Percentiles rank a stretch among this genome's conserved stretches.
These are phyloP conservation scores for Saccharomycopsis microspora DNA, from an alignment of 805 yeast genomes.

Conservation along the genomic window DNA sequence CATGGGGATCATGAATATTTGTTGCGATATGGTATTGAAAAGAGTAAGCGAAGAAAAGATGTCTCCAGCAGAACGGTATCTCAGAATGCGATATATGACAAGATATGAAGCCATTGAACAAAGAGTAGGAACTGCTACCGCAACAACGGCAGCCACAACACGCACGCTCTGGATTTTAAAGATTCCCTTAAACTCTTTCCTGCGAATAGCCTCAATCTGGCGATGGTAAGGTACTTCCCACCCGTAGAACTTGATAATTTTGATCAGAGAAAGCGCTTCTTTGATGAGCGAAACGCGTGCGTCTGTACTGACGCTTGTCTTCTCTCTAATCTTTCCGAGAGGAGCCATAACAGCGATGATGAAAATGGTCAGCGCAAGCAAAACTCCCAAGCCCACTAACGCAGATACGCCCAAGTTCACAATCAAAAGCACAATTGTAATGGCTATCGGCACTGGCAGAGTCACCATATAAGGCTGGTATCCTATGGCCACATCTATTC, in stretches of 20 bases:
- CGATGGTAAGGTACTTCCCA: conserved; percentile 72
- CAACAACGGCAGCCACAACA: conserved; percentile 39
- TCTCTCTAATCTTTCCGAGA: conserved; percentile 29
- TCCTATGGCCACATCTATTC: conserved; percentile 58
- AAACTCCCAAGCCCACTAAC: conserved; percentile 50
- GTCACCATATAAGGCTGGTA: conserved; percentile 46
- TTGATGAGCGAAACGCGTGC: conserved; percentile 46
- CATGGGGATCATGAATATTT: conserved; percentile 58
- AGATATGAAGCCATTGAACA: conserved; percentile 45
- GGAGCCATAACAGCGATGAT: conserved; percentile 27
- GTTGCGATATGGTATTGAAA: conserved; percentile 49
- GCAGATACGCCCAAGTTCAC: conserved; percentile 60
- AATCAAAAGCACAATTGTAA: conserved; percentile 49
- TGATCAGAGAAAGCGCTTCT: conserved; percentile 49
- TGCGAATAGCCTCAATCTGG: conserved; percentile 39
- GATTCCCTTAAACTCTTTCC: conserved; percentile 44
- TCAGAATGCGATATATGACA: conserved; percentile 26
- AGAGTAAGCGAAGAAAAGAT: conserved; percentile 62
- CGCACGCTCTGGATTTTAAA: conserved; percentile 50
- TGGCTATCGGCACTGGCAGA: conserved; percentile 45
- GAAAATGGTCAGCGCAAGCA: conserved; percentile 15
- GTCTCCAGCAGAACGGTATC: conserved; percentile 40
- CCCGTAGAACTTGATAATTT: conserved; percentile 68
- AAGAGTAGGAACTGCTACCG: conserved; percentile 38
- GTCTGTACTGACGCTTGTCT: conserved; percentile 51